Conservation (phyloP, 331 rosid species). For the Malus hybrid region DNA sequence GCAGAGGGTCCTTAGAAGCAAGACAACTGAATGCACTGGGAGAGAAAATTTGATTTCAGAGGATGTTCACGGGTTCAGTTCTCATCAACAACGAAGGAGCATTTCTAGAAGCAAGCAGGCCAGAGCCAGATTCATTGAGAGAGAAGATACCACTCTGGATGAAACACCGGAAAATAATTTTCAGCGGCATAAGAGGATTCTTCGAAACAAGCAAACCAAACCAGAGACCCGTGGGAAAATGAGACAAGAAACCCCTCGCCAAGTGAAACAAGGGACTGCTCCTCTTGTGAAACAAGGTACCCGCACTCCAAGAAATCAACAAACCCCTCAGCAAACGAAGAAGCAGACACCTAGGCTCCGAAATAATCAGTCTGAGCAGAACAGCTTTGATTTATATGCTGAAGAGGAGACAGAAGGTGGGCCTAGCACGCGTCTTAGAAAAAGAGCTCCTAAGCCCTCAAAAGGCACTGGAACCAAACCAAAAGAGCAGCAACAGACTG, state of each 20-base stretch:
- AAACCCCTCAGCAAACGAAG: slow-evolving; percentile 34
- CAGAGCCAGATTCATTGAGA: slow-evolving; percentile 33
- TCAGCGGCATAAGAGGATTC: slow-evolving; percentile 16
- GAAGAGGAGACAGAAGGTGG: slow-evolving; percentile 67
- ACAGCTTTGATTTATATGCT: slow-evolving; percentile 19
- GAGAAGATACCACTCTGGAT: slow-evolving; percentile 28
- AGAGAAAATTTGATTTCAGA: slow-evolving; percentile 21
- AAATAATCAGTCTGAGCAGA: slow-evolving; percentile 31
- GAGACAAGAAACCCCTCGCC: slow-evolving; percentile 35
- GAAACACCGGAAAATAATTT: slow-evolving; percentile 19
- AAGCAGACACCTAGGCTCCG: slow-evolving; percentile 26
- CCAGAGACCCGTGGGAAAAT: slow-evolving; percentile 17
- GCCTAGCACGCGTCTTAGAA: slow-evolving; percentile 83
- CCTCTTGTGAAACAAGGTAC: slow-evolving; percentile 36
- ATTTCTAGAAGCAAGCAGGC: slow-evolving; percentile 40
- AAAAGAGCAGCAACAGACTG: slow-evolving; percentile 37
- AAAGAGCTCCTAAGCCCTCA: slow-evolving; percentile 45
- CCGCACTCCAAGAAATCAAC: slow-evolving; percentile 22
- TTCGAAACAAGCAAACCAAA: slow-evolving; percentile 36
- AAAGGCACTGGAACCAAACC: slow-evolving; percentile 36
- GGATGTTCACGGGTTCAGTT: slow-evolving; percentile 19
- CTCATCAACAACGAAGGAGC: slow-evolving; percentile 26
- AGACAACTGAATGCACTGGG: slow-evolving; percentile 18
- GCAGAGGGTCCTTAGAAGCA: slow-evolving; percentile 25
- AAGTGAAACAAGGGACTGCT: slow-evolving; percentile 31